Evolutionary conservation across 106 monocot genomes (phyloP), one percentile per base, ranked within the genome.

Genomic region (Phalaenopsis equestris): DNA sequence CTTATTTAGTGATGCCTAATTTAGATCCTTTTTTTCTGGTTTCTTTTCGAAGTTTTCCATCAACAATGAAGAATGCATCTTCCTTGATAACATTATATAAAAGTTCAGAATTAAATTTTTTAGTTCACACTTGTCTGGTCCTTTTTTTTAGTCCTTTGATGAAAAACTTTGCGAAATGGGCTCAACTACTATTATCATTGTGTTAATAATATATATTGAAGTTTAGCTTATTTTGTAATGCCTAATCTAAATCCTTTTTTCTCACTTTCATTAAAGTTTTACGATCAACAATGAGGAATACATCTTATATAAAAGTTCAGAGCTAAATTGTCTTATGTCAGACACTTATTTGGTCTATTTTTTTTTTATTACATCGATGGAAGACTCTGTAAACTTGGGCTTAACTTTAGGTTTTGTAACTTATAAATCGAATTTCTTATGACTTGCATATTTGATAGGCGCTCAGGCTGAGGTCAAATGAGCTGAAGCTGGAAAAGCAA

Each of bases 401-500:
- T 70, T 38, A 70, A 39, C 38, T 39, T 70, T 39, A 38, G 36
- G 14, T 36, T 37, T 70, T 70, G 70, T 70, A 10, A 39, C 3
- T 14, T 38, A 1, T 12, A 12, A 70, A 11, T 0, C 70, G 4
- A 45, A 19, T 42, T 45, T 74, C 45, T 2, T 8, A 74, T 74
- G 41, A 19, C 12, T 17, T 74, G 2, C 38, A 74, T 82, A 55
- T 77, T 75, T 67, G 55, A 67, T 82, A 99, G 99, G 95, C 95
- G 55, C 91, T 99, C 70, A 93, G 93, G 86, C 73, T 99, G 82
- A 87, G 99, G 74, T 99, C 99, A 81, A 99, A 93, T 87, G 99
- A 99, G 83, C 80, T 99, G 77, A 95, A 93, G 84, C 83, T 99
- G 78, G 99, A 93, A 86, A 99, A 95, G 82, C 87, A 89, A 81